Base-by-base conservation (phyloP, 331 rosid genomes). In the Pyrus hybrid region DNA sequence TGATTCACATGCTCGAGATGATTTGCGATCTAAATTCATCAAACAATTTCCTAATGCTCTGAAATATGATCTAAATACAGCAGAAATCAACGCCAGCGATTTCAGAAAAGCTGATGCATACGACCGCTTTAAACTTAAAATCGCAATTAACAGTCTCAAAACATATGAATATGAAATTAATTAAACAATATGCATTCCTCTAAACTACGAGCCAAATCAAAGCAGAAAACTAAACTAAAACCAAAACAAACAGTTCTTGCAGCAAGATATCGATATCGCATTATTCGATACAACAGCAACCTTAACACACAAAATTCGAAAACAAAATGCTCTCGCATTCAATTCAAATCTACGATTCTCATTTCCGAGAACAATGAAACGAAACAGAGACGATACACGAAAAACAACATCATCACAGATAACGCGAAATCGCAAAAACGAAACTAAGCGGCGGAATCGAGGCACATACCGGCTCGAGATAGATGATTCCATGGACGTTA, bases 401-500 rank as follows among this genome's bases (percentile, higher is more conserved):
- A 25, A 76, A 47, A 9, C 43, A 18, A 68, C 66, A 62, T 29
- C 37, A 75, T 18, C 64, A 70, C 11, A 66, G 9, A 62, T 4
- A 22, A 13, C 16, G 77, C 41, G 5, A 78, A n/a, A 43, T 69
- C 76, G 43, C 2, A 11, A 65, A 70, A 70, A 57, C 29, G 75
- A 79, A 30, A 25, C 13, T 5, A 25, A 58, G 54, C 45, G 13
- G 54, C 2, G 22, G 67, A 80, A 57, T n/a, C 26, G 30, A 37
- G 28, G 64, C 63, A 5, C 45, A 69, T 37, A 88, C 96, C 80
- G 87, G 91, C 37, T 90, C 96, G 26, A 90, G 91, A 60, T 70
- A 83, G 75, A 90, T 82, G 81, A 83, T 85, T 62, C 93, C 93
- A 30, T 88, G 96, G 66, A 90, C 91, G 72, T 90, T 90, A 67